Base-by-base conservation (phyloP, 2,329 filamentous ascomycete species). In the Alternaria brassicae region DNA sequence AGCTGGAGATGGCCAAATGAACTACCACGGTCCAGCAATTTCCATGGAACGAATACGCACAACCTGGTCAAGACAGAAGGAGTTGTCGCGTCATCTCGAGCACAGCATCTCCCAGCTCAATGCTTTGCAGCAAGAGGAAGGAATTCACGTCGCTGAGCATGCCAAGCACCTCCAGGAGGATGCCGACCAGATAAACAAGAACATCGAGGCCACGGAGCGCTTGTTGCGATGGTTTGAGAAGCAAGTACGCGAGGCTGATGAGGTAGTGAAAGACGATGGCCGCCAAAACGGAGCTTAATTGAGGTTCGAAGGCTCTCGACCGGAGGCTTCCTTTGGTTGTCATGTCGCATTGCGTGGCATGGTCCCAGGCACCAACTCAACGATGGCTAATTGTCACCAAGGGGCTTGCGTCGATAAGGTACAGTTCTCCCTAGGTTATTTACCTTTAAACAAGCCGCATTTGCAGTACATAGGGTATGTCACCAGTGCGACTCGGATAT, bases 221-320 rank as follows among this genome's bases (percentile, higher is more conserved):
- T 13, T 71, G 42, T 53, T 71, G 21, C 61, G 51, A 21, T 61
- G 61, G 25, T 63, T 63, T 15, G 68, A 70, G 39, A 61, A 65
- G 7, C 54, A 56, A 28, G 30, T 65, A 10, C 28, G 34, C 1
- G 55, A 54, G 56, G 59, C 60, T 25, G 66, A 69, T n/a, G 53
- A 56, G 27, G 44, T 40, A 34, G 17, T 12, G 21, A 30, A 45
- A 13, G 28, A 17, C 15, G 17, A 23, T 1, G 5, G 6, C 12
- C 44, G 19, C 19, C 28, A 25, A 36, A 23, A 23, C 44, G 19
- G 30, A 36, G 19, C 3, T n/a, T 25, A 30, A 17, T 47, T 2
- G 2, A 19, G 27, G 17, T 23, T 17, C 28, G 7, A 30, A 30
- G 4, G 9, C 10, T 30, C 3, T 6, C 32, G 42, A 47, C 27